Evolutionary conservation across 228 moss, liverwort and hornwort species (phyloP).

Genomic region (Sphagnum magellanicum): DNA sequence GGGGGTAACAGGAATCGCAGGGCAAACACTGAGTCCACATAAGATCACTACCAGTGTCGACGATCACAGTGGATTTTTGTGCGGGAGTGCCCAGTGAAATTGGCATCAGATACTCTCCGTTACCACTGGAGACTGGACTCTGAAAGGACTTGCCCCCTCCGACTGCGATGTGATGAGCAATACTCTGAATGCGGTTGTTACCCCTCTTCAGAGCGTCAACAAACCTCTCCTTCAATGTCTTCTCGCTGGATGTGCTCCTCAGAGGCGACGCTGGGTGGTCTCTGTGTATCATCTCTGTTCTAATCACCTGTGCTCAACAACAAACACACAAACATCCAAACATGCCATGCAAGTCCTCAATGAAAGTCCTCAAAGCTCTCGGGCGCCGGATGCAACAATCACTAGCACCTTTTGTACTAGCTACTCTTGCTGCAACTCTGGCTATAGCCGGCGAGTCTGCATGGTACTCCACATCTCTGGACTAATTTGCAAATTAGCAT

Average conservation of each 20-base stretch:
- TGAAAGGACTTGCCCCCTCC: conserved; percentile 35
- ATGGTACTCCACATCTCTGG: no score
- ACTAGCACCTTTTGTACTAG: no score
- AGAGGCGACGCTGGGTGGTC: conserved; percentile 23
- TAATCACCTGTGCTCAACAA: conserved; percentile 4
- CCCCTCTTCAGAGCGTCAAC: conserved; percentile 39
- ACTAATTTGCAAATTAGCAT: no score
- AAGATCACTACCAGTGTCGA: conserved; percentile 62
- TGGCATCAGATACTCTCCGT: conserved; percentile 52
- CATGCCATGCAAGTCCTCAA: no score
- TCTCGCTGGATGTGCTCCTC: conserved; percentile 4
- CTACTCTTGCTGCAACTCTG: no score
- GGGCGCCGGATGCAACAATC: no score
- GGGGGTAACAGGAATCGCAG: conserved; percentile 43
- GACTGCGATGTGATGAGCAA: conserved; percentile 7
- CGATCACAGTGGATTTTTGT: conserved; percentile 37
- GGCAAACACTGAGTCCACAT: conserved; percentile 56
- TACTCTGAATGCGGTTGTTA: conserved; percentile 18
- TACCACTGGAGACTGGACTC: conserved; percentile 44
- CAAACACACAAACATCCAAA: no score
- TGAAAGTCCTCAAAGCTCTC: no score
- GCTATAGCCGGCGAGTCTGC: no score
- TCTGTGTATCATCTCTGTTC: conserved; percentile 28
- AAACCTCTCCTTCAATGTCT: conserved; percentile 18
- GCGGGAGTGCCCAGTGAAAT: conserved; percentile 39